A percentile compares a stretch with the other conserved stretches of the same genome.
Evolutionary conservation across 805 yeast genomes (phyloP).

Genomic region (Kodamaea lidongshanica): DNA sequence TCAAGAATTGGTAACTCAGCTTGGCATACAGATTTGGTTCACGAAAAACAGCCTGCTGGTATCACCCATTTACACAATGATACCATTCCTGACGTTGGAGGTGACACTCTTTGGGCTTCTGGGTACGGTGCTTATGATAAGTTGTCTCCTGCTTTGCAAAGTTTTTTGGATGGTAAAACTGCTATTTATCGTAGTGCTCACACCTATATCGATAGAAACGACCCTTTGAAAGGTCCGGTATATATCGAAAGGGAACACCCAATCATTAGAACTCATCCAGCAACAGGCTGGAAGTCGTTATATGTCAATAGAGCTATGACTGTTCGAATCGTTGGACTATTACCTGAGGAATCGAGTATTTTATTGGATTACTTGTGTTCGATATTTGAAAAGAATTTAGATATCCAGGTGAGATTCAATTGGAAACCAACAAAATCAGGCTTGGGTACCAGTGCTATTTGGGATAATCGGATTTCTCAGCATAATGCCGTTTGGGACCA

Average conservation of each 20-base stretch:
- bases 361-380: constrained; percentile 12
- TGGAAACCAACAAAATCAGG: constrained; percentile 14
- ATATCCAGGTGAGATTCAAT: constrained; percentile 16
- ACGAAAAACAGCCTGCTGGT: constrained; percentile 33
- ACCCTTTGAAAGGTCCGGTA: constrained; percentile 28
- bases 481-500: constrained; percentile 53
- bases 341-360: constrained; percentile 19
- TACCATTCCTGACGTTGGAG: constrained; percentile 38
- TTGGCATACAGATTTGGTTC: constrained; percentile 36
- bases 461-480: constrained; percentile 55
- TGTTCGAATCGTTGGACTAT: constrained; percentile 25
- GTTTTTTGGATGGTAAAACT: constrained; percentile 47
- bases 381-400: constrained; percentile 15
- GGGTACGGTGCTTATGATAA: constrained; percentile 57
- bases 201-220: constrained; percentile 29
- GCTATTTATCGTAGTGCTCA: constrained; percentile 41
- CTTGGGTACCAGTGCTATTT: constrained; percentile 37
- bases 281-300: constrained; percentile 30
- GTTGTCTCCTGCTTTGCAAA: constrained; percentile 45
- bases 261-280: constrained; percentile 27
- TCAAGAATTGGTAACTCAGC: constrained; percentile 20
- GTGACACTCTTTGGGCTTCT: constrained; percentile 52
- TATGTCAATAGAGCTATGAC: constrained; percentile 27
- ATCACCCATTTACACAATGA: constrained; percentile 34
- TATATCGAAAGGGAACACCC: constrained; percentile 27